Base-by-base conservation (phyloP, 768 basidiomycete species). In the Ephemerocybe angulata region DNA sequence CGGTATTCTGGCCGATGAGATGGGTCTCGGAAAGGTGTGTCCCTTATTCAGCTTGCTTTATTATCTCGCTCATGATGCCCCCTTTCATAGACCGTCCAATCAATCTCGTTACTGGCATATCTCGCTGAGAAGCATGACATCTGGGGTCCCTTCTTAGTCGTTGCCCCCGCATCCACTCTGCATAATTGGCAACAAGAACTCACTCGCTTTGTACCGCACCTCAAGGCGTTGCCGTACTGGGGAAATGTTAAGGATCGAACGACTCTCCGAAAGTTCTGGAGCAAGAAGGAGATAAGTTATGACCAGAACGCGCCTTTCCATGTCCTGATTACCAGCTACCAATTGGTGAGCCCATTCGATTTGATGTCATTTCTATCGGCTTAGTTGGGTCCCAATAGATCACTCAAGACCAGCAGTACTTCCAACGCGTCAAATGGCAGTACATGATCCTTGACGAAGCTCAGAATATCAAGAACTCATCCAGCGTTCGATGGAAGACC, bases 401-500 rank as follows among this genome's bases (percentile, higher is more conserved):
- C 46, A 94, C 93, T 2, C 90, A 92, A 76, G 97, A 98, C 67
- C 94, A 97, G 65, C 92, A 98, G 62, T 97, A 99, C 72, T 96
- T 99, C 73, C 92, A 97, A 65, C 84, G 90, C 35, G 88, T 98
- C 58, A 96, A 93, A 65, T 99, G 97, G 97, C 97, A 99, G 72
- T 99, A 98, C 67, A 98, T 98, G 96, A 84, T 99, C 56, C 79
- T 99, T n/a, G 97, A 99, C 63, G 97, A 99, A 71, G 97, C 97
- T 2, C 97, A 99, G 71, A 98, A 98, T 54, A 98, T 99, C 79
- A 99, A 99, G 78, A 96, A 94, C 65, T 94, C 97, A 22, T 84
- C 91, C 22, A 93, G 90, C 70, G 90, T 92, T 8, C 82, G 97
- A 40, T 99, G 97, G 97, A 98, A 98, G 72, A 96, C 95, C 1